These are phyloP conservation scores for Cryptococcus deneoformans DNA, from an alignment of 1,284 basidiomycete genomes.

Conservation along the genomic window DNA sequence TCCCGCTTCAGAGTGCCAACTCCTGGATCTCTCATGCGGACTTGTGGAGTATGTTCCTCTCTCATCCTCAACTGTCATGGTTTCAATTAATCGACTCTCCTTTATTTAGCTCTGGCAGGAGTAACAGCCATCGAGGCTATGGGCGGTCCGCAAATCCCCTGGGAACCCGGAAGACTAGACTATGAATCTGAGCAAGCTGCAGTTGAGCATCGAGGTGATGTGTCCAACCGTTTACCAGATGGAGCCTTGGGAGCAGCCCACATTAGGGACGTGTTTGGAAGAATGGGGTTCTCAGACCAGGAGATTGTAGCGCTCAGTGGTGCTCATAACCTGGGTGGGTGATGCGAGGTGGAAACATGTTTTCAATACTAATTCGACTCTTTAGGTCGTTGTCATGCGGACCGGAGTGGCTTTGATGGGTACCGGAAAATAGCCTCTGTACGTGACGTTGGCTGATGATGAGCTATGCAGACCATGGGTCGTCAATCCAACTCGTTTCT, in stretches of 20 bases:
- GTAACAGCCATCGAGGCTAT: constrained; percentile 52
- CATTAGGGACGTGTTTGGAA: constrained; percentile 53
- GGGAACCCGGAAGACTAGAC: constrained; percentile 54
- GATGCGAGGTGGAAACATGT: neutral
- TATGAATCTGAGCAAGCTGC: constrained; percentile 48
- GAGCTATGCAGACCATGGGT: constrained; percentile 38
- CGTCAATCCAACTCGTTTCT: constrained; percentile 53
- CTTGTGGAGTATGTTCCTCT: constrained; percentile 45
- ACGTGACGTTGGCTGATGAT: neutral
- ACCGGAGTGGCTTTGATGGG: constrained; percentile 53
- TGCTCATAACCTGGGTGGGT: constrained; percentile 54
- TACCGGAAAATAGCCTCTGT: constrained; percentile 34
- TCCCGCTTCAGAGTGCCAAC: constrained; percentile 54
- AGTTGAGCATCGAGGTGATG: constrained; percentile 45
- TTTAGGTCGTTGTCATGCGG: constrained; percentile 51
- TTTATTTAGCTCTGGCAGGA: neutral
- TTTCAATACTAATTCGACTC: neutral
- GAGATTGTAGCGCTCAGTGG: constrained; percentile 59
- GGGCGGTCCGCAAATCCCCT: constrained; percentile 53
- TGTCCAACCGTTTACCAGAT: constrained; percentile 52
- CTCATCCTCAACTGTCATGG: neutral
- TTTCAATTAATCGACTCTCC: neutral
- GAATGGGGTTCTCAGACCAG: constrained; percentile 56
- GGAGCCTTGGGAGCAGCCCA: constrained; percentile 53
- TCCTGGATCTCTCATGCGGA: constrained; percentile 56